These are phyloP conservation scores for Inonotus obliquus DNA, from an alignment of 1,284 basidiomycete genomes.

Conservation along the genomic window DNA sequence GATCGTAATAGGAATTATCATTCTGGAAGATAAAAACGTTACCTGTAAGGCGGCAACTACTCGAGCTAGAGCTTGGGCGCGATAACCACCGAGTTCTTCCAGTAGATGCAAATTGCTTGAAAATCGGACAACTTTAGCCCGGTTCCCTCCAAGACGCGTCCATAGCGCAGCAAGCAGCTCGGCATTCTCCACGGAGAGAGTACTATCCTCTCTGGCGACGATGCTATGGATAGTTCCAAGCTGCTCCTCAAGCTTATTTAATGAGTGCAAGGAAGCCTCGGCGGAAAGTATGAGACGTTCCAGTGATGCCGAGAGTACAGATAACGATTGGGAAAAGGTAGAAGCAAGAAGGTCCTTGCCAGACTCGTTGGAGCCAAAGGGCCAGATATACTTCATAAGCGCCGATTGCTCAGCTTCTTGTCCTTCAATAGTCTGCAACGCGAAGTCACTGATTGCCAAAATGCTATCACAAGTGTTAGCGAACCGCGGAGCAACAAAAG, in stretches of 20 bases:
- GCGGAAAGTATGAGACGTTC: constrained; percentile 57
- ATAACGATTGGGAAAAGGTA: constrained; percentile 60
- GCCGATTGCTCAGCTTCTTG: constrained; percentile 33
- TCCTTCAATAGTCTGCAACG: constrained; percentile 51
- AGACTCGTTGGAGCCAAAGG: constrained; percentile 36
- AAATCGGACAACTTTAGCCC: constrained; percentile 38
- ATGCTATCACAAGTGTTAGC: constrained; percentile 38
- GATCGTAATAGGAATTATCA: background rate
- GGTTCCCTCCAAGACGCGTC: constrained; percentile 62
- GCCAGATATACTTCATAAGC: constrained; percentile 38
- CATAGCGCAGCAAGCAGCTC: constrained; percentile 61
- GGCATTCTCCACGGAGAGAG: constrained; percentile 39
- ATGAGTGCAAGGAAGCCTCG: constrained; percentile 45
- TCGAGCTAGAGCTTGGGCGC: constrained; percentile 54
- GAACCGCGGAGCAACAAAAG: constrained; percentile 6
- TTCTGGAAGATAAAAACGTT: background rate
- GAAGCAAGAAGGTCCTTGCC: constrained; percentile 36
- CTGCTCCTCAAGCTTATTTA: constrained; percentile 57
- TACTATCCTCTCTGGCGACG: constrained; percentile 49
- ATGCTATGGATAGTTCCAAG: constrained; percentile 52
- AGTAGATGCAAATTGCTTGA: constrained; percentile 50
- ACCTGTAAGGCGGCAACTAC: constrained; percentile 54
- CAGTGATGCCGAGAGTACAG: constrained; percentile 48
- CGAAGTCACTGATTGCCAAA: constrained; percentile 66
- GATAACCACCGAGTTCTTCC: constrained; percentile 47